phyloP scores from a whole-genome alignment of 768 basidiomycete species.

The Tricholoma sp. region DNA sequence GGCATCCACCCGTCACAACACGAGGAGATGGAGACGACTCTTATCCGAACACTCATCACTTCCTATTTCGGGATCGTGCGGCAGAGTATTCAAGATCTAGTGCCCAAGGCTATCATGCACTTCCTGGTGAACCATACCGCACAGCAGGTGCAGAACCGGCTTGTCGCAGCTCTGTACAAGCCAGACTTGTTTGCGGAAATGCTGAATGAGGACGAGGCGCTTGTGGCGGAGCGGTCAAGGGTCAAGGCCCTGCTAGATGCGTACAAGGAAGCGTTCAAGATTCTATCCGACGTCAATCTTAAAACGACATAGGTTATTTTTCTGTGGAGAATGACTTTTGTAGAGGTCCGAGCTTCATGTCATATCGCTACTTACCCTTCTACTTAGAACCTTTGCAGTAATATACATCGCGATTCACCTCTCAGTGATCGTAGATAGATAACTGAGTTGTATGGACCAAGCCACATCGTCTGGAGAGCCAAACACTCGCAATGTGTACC shows the following conservation, averaged over 20 bases:
- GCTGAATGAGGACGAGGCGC: slow-evolving; percentile 91
- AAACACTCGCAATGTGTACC: too few relatives aligned
- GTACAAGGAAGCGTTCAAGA: slow-evolving; percentile 93
- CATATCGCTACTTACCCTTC: slow-evolving; percentile 42
- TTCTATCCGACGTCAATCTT: slow-evolving; percentile 74
- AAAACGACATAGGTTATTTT: slow-evolving; percentile 47
- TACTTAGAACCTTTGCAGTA: not conserved
- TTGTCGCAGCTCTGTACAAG: slow-evolving; percentile 94
- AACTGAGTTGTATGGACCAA: too few relatives aligned
- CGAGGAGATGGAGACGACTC: slow-evolving; percentile 94
- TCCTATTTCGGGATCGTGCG: slow-evolving; percentile 96
- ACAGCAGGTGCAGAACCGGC: slow-evolving; percentile 92
- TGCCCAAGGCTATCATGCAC: slow-evolving; percentile 99
- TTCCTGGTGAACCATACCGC: slow-evolving; percentile 95
- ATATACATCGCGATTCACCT: too few relatives aligned
- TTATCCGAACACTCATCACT: slow-evolving; percentile 91
- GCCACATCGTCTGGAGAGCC: too few relatives aligned
- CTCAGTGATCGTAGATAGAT: too few relatives aligned
- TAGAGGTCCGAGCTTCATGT: slow-evolving; percentile 27
- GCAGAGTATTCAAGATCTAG: slow-evolving; percentile 93
- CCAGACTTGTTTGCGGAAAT: slow-evolving; percentile 88
- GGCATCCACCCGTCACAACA: slow-evolving; percentile 63
- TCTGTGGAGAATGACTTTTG: slow-evolving; percentile 57
- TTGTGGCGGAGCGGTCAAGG: slow-evolving; percentile 89
- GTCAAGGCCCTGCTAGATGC: slow-evolving; percentile 94